Base-by-base conservation (phyloP, 2,329 filamentous ascomycete genomes). In the Colletotrichum sojae region DNA sequence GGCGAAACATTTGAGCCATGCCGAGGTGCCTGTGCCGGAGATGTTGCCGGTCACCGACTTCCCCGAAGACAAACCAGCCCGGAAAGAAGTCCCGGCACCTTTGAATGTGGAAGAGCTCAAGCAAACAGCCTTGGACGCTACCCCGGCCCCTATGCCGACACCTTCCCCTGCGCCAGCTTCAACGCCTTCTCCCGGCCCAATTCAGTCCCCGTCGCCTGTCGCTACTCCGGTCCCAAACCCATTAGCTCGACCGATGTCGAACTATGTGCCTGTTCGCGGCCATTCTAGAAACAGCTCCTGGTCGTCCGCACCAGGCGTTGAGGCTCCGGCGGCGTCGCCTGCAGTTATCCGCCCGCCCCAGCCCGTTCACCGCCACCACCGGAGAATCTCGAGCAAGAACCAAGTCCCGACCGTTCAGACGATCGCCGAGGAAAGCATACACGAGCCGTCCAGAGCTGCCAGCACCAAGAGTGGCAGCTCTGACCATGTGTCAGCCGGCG, bases 1-100 rank as follows among this genome's bases (percentile, higher is more conserved):
- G 95, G 94, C 94, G 0, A 98, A 97, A 78, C 94, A 97, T 78
- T 85, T 97, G 12, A 90, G 90, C 71, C 83, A 88, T 49, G 94
- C 95, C 6, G 95, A 98, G 16, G 82, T 83, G 5, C 94, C 94
- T 1, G 87, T 90, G 55, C 79, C 87, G 0, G 91, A 94, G 8
- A 86, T 89, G 2, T 78, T 92, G 13, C 83, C 87, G 25, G 76
- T 89, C 4, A 76, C 85, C 71, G 78, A 85, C 73, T 68, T 80
- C 74, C 71, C 81, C 71, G 72, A 76, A 18, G 76, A 78, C 6
- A 61, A 76, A 43, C 18, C 63, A 52, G 48, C 51, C 9, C 48
- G 66, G 6, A 52, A 81, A 56, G 91, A 94, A 74, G 75, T 80
- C 5, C 80, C 88, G 18, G 89, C 84, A 3, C 91, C 91, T 2